Conservation (phyloP, 306 rosid species). For the Pyrus communis region DNA sequence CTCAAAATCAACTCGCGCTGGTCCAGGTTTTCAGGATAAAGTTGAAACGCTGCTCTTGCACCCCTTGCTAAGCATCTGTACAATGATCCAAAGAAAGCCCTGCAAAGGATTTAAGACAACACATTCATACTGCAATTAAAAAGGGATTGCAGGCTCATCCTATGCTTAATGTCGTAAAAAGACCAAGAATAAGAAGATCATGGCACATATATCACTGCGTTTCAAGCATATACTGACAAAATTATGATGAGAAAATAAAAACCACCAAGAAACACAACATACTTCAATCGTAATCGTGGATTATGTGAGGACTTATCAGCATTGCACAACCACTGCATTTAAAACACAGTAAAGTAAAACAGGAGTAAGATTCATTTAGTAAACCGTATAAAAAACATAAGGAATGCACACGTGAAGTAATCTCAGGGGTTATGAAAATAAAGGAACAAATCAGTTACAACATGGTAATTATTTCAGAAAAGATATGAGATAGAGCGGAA, state of each 20-base stretch:
- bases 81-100: constrained; percentile 87
- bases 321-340: constrained; percentile 91
- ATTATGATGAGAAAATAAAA: not conserved
- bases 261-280: constrained; percentile 22
- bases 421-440: not conserved
- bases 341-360: constrained; percentile 4
- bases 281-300: constrained; percentile 83
- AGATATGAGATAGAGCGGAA: too few species aligned
- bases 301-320: constrained; percentile 89
- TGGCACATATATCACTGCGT: not conserved
- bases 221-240: not conserved
- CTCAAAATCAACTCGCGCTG: constrained; percentile 75
- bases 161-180: not conserved
- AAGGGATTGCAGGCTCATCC: not conserved
- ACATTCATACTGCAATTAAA: not conserved
- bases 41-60: constrained; percentile 83
- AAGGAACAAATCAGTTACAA: not conserved
- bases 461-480: not conserved
- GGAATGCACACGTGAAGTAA: not conserved
- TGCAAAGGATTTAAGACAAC: constrained; percentile 13
- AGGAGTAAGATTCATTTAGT: not conserved
- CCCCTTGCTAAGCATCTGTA: constrained; percentile 79
- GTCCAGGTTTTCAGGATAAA: constrained; percentile 64
- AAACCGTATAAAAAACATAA: not conserved
- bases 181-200: not conserved